These are phyloP conservation scores for Nannochloropsis salina DNA, from an alignment of 108 stramenopile species.

Conservation along the genomic window DNA sequence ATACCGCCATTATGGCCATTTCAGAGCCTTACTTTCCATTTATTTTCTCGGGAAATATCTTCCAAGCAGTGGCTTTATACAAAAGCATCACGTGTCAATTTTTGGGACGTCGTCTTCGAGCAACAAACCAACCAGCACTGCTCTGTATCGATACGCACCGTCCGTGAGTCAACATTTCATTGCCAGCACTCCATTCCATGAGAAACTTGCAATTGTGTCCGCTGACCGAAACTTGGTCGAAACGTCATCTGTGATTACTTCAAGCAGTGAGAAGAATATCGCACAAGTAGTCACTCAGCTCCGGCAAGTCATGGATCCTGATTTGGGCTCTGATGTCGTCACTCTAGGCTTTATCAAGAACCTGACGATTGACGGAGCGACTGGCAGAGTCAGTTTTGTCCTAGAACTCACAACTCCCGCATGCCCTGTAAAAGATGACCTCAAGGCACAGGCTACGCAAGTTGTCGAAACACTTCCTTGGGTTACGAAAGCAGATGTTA, in stretches of 20 bases:
- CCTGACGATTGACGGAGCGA: conserved; percentile 19
- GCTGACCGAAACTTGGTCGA: neutral
- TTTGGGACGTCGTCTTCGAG: too few relatives aligned
- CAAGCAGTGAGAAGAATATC: neutral
- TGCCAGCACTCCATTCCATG: too few relatives aligned
- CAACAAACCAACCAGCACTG: too few relatives aligned
- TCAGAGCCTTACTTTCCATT: too few relatives aligned
- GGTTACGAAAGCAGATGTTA: conserved; percentile 37
- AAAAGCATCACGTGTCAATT: too few relatives aligned
- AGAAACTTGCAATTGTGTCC: neutral
- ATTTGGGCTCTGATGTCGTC: conserved; percentile 36
- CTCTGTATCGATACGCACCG: too few relatives aligned
- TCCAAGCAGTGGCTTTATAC: too few relatives aligned
- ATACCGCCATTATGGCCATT: too few relatives aligned
- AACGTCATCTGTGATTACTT: neutral
- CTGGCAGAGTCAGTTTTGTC: conserved; percentile 24
- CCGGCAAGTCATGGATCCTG: conserved; percentile 18
- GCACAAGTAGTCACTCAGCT: neutral
- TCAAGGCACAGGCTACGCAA: conserved; percentile 28
- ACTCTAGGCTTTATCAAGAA: conserved; percentile 45
- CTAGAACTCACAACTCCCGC: conserved; percentile 50
- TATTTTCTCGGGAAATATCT: too few relatives aligned
- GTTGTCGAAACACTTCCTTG: conserved; percentile 38
- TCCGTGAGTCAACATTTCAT: too few relatives aligned
- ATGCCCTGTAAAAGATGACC: conserved; percentile 40